Base-by-base conservation (phyloP, 305 asterid genomes). In the Fraxinus velutina region DNA sequence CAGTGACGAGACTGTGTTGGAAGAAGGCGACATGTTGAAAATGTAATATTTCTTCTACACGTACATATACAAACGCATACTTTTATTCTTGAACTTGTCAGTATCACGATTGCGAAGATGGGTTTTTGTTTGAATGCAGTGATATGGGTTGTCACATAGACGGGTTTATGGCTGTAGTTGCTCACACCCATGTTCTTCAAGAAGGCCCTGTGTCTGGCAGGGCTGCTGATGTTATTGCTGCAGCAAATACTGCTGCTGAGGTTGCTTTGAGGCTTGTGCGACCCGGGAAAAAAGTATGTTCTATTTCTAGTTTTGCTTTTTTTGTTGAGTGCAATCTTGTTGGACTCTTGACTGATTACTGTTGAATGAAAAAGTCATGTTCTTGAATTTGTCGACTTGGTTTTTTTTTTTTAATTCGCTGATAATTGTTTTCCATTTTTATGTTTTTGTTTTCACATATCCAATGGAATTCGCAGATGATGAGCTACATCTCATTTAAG, bases 131-230 rank as follows among this genome's bases (percentile, higher is more conserved):
- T 85, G 39, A 79, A 36, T 87, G 83, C 92, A 93, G 96, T 83
- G 96, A 91, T 85, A 81, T 91, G 92, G 97, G 93, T 34, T 91
- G 94, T 82, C 96, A 91, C 86, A 91, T 93, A 78, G 97, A 91
- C 86, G 97, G 96, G n/a, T 93, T 91, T 87, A 89, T 93, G 71
- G 92, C 97, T 62, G 94, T 90, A 68, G 96, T 90, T 86, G 96
- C 90, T 2, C 94, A 91, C 84, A 90, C 96, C 33, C 94, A 91
- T 77, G 91, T 89, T 0, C 90, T 92, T 85, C 93, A 91, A 83
- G 85, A 90, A 83, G 97, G 93, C 12, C 90, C 94, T 1, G 90
- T 93, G 57, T 89, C 92, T 13, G 97, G 97, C 73, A 88, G 91
- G 79, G 91, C 90, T 30, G 96, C 96, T 85, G 96, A 92, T 87